Base-by-base conservation (phyloP, 2,329 filamentous ascomycete species). In the Calonectria honghensis region DNA sequence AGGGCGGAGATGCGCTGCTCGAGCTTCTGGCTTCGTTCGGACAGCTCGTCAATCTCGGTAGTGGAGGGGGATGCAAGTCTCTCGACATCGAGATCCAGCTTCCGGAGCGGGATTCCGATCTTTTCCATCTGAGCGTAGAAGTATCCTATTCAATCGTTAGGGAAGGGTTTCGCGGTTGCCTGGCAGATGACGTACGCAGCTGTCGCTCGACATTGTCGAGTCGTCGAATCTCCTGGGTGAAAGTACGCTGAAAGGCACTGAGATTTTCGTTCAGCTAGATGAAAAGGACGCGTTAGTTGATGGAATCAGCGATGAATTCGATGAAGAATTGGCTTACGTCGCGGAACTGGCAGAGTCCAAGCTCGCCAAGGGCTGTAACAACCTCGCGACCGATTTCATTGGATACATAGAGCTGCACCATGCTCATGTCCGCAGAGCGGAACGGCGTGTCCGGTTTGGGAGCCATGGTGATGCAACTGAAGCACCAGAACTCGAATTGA, bases 341-440 rank as follows among this genome's bases (percentile, higher is more conserved):
- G 87, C 97, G 92, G 85, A 99, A 99, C 87, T 98, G 96, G 85
- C 98, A 96, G 82, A 97, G 91, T 73, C 97, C 97, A 83, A 99
- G 92, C 91, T 99, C 97, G 84, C 97, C 97, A 78, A 99, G 90
- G 72, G 96, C 96, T 84, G 96, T 98, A 77, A 98, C 96, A 82
- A 98, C 96, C 89, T 99, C 97, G 84, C 97, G 93, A 81, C 97
- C 96, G 81, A 99, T 98, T 90, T 99, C 97, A 85, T 98, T 98
- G 83, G 97, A 95, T 83, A 99, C 97, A 88, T 98, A 99, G 83
- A 99, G 94, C 93, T 99, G 97, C 84, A 98, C 98, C 94, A 99
- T 94, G 91, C 96, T 98, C 97, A 99, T 99, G 87, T 98, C 95
- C 95, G 96, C 95, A 85, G 97, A 99, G 91, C 97, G 96, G 93